Evolutionary conservation across 345 rosid species (phyloP).

Genomic region (Euphorbia tirucalli): DNA sequence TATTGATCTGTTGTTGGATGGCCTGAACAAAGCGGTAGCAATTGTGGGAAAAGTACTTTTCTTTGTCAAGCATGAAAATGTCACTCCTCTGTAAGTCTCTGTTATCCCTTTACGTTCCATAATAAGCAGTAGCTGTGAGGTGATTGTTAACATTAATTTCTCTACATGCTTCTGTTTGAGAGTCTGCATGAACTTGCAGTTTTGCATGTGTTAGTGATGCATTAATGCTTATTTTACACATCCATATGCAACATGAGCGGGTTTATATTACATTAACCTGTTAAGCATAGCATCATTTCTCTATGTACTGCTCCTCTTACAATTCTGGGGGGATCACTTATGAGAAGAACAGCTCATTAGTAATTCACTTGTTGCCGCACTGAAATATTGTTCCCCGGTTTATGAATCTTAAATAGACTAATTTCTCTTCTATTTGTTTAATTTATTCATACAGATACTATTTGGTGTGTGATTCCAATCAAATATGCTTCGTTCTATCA

Average conservation of each 20-base stretch:
- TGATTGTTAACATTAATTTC: not conserved
- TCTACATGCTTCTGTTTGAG: not conserved
- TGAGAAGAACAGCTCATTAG: not conserved
- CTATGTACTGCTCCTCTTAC: not conserved
- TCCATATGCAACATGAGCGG: not conserved
- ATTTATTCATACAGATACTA: constrained; percentile 40
- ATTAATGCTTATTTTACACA: not conserved
- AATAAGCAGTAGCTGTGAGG: not conserved
- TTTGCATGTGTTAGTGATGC: too few relatives aligned
- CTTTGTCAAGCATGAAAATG: constrained; percentile 56
- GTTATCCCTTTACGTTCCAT: not conserved
- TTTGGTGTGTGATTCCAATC: constrained; percentile 63
- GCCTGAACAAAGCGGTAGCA: constrained; percentile 61
- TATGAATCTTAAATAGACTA: not conserved
- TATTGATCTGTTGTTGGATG: constrained; percentile 48
- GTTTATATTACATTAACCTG: not conserved
- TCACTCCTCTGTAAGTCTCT: constrained; percentile 59
- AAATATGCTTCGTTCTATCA: constrained; percentile 53
- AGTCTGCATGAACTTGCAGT: not conserved
- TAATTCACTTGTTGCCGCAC: not conserved
- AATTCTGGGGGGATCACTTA: not conserved
- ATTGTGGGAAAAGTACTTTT: constrained; percentile 56
- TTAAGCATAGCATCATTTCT: not conserved
- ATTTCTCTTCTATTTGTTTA: not conserved
- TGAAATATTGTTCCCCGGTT: not conserved